phyloP scores from a whole-genome alignment of 306 rosid genomes.

The Neltuma alba region DNA sequence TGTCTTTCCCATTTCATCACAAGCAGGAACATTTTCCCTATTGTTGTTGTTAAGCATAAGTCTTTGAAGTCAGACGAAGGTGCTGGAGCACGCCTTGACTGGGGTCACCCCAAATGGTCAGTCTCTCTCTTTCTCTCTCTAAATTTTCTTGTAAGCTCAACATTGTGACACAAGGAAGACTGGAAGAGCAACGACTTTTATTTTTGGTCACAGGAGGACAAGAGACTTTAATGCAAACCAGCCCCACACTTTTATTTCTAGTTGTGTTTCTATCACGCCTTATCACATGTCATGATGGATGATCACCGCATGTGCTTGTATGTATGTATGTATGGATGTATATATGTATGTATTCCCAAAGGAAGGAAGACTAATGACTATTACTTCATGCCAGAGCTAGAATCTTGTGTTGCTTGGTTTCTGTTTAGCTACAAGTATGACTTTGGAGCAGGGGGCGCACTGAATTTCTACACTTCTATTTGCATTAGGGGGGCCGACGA shows the following conservation, averaged over 20 bases:
- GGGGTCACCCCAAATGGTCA: background rate
- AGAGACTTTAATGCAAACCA: background rate
- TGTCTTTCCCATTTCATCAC: background rate
- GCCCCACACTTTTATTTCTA: background rate
- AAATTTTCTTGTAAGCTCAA: background rate
- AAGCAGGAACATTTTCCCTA: background rate
- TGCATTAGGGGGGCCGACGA: too few species aligned
- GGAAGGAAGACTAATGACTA: background rate
- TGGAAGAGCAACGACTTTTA: background rate
- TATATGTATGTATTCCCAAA: background rate
- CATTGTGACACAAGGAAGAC: background rate
- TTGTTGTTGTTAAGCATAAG: background rate
- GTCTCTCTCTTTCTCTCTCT: background rate
- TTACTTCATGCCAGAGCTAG: background rate
- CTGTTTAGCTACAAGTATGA: background rate
- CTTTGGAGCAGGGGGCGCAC: too few species aligned
- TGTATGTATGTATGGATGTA: background rate
- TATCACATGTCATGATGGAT: background rate
- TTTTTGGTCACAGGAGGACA: background rate
- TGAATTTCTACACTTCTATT: too few species aligned
- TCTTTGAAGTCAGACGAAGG: background rate
- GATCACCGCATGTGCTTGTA: too few species aligned
- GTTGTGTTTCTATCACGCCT: background rate
- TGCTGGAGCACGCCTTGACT: background rate
- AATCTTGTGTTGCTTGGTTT: too few species aligned